Base-by-base conservation (phyloP, 768 basidiomycete genomes). In the Lactarius psammicola region DNA sequence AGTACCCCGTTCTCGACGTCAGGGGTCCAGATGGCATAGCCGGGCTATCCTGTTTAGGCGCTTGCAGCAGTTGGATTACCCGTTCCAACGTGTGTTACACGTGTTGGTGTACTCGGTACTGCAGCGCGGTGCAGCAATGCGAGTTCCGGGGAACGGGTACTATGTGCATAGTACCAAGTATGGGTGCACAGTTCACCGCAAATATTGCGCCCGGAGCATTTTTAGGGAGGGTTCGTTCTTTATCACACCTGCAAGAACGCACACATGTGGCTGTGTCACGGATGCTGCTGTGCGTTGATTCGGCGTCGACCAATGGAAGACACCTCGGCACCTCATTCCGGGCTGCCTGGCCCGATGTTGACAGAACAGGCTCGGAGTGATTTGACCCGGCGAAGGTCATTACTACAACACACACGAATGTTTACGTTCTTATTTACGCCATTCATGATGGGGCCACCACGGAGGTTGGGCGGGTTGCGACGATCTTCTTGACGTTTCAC, bases 21-120 rank as follows among this genome's bases (percentile, higher is more conserved):
- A 62, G 34, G 42, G 56, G n/a, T 20, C 44, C 59, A 54, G 49
- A 58, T 33, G 49, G 28, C 34, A 20, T 23, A 36, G n/a, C n/a
- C 38, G 28, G 53, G 51, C 55, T 31, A 36, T 18, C 36, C 42
- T 15, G 18, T 38, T 38, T 62, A 34, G 34, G 38, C 51, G 53
- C 38, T 46, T 26, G n/a, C 15, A 13, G 30, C 36, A 55, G 42
- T 33, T 15, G 20, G 56, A 54, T 59, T 46, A 44, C 56, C 62
- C 44, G n/a, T 54, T 54, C 38, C 66, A 69, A 64, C 66, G 68
- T 69, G 68, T 69, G 42, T 31, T 10, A 64, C 68, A 67, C 68
- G 66, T 64, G 63, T 51, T 20, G 58, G 58, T 59, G 9, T 23
- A 2, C 40, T 18, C 31, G 31, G n/a, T 11, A 17, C 17, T 56